Base-by-base conservation (phyloP, 2,329 filamentous ascomycete species). In the Aspergillus ustus region DNA sequence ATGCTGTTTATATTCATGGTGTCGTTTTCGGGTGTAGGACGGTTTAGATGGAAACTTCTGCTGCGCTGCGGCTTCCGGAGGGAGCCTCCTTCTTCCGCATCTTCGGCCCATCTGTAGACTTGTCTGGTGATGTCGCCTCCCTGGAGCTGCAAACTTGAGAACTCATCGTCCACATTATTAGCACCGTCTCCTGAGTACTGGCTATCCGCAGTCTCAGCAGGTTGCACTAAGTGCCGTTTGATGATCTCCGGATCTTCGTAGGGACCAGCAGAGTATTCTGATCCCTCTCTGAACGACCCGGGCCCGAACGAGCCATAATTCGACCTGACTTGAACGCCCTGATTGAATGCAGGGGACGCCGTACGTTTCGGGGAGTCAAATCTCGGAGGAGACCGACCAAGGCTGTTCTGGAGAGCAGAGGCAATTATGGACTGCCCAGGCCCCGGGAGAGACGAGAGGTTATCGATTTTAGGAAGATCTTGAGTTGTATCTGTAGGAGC, bases 41-140 rank as follows among this genome's bases (percentile, higher is more conserved):
- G 86, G 40, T 90, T 84, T 50, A 91, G 80, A 70, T 89, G 88
- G 75, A 97, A 97, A 77, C 93, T 98, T 80, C 93, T 90, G 79
- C 93, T 97, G 70, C 94, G 87, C 69, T 89, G 87, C 72, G 88
- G 82, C 69, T 87, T 87, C 19, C 83, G 81, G 31, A 80, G 77
- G 17, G 80, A 78, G 52, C 82, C 80, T 67, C 89, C 86, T 51
- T 87, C 83, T 72, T 96, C 89, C 55, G 91, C 91, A 74, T 96
- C 91, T 76, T 98, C 93, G 6, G 93, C 92, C 92, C 96, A 99
- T 69, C 92, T 90, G 82, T 99, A 99, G 70, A 99, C 96, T 58
- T 94, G 92, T 63, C 95, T 85, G 25, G 94, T 97, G 60, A 97
- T 90, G 75, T 99, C 95, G 66, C 95, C 95, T 63, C 95, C 95